These are phyloP conservation scores for Chrysoporthe puriensis DNA, from an alignment of 2,329 filamentous ascomycete species.

Conservation along the genomic window DNA sequence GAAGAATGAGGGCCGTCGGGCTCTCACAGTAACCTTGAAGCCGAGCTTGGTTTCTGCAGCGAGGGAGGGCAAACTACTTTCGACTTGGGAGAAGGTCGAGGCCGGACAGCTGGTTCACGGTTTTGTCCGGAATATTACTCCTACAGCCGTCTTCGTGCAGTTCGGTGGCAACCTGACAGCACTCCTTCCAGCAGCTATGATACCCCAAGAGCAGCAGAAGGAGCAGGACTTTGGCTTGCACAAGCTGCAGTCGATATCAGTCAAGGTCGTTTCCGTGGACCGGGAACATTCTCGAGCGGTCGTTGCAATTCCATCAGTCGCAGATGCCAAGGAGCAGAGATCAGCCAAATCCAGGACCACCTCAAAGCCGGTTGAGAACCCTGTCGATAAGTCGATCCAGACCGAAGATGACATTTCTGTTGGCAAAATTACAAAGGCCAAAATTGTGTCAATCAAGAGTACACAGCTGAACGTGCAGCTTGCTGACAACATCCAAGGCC, in stretches of 20 bases:
- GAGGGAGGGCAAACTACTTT: constrained; percentile 72
- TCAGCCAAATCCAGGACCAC: constrained; percentile 36
- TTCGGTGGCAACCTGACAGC: constrained; percentile 79
- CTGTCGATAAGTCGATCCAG: constrained; percentile 65
- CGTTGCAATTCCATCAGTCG: constrained; percentile 53
- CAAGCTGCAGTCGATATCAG: constrained; percentile 74
- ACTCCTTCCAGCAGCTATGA: constrained; percentile 76
- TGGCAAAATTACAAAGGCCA: constrained; percentile 75
- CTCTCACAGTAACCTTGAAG: constrained; percentile 81
- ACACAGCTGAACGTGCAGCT: constrained; percentile 92
- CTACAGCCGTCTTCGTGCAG: constrained; percentile 83
- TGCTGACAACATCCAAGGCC: constrained; percentile 86
- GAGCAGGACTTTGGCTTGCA: constrained; percentile 78
- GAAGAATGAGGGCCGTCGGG: constrained; percentile 77
- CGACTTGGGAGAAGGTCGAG: constrained; percentile 70
- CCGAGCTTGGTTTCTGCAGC: constrained; percentile 77
- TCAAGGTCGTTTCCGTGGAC: constrained; percentile 75
- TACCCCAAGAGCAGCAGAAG: constrained; percentile 70
- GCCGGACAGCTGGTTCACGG: constrained; percentile 72
- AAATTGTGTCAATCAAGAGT: constrained; percentile 80
- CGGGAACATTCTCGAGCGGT: constrained; percentile 69
- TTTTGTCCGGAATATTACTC: constrained; percentile 83
- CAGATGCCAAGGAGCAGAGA: constrained; percentile 46
- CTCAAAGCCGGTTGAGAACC: constrained; percentile 46
- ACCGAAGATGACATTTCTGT: constrained; percentile 73